A percentile compares a stretch with the other conserved stretches of the same genome.
Conservation (phyloP, 2,329 filamentous ascomycete genomes). For the Truncatella angustata region DNA sequence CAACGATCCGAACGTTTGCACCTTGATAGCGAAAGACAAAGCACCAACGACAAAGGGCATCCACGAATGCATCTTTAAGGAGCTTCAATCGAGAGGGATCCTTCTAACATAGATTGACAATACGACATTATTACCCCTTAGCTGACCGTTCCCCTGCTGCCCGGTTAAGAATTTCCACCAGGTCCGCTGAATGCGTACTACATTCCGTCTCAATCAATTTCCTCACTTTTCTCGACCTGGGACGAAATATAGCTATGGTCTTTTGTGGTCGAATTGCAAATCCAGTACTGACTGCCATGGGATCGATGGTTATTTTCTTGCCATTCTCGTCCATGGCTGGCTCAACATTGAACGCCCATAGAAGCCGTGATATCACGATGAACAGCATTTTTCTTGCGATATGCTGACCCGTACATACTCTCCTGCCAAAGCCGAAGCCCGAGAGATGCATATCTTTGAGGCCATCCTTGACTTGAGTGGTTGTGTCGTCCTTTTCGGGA, state of each 20-base stretch:
- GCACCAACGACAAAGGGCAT: too few relatives aligned
- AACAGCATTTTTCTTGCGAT: conserved; percentile 47
- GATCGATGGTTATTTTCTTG: conserved; percentile 18
- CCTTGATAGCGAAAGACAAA: too few relatives aligned
- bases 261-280: conserved; percentile 25
- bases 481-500: conserved; percentile 6
- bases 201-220: conserved; percentile 19
- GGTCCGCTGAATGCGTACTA: conserved; percentile 10
- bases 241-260: conserved; percentile 26
- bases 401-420: conserved; percentile 41
- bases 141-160: background rate
- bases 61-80: too few relatives aligned
- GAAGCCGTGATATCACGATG: conserved; percentile 36
- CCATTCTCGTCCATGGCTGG: conserved; percentile 21
- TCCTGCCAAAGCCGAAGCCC: conserved; percentile 48
- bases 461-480: background rate
- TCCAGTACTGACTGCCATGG: conserved; percentile 23
- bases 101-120: background rate
- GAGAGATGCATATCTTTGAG: conserved; percentile 28
- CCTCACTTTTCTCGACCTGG: conserved; percentile 27
- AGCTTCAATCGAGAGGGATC: too few relatives aligned
- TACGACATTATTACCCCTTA: background rate
- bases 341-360: conserved; percentile 42
- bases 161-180: conserved; percentile 4
- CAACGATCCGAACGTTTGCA: too few relatives aligned